These are phyloP conservation scores for Capillidium rhysosporum DNA, from an alignment of 371 early-diverging fungal genomes.

Conservation along the genomic window DNA sequence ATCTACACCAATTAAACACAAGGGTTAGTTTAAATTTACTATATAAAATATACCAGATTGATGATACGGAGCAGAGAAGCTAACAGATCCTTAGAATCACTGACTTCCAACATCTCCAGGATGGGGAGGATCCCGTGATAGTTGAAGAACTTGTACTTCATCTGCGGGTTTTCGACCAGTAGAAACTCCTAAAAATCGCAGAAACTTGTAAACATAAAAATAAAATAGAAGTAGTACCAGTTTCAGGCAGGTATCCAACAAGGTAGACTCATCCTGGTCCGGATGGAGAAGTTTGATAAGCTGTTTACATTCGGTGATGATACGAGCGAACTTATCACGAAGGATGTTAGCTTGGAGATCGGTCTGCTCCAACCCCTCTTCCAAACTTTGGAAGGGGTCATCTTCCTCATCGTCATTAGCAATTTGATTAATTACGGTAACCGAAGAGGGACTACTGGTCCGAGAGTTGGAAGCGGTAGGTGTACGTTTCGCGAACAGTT, in stretches of 20 bases:
- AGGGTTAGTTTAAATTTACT: not conserved
- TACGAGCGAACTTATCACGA: conserved; percentile 18
- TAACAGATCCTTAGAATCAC: conserved; percentile 11
- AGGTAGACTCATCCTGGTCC: conserved; percentile 11
- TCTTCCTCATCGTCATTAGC: conserved; percentile 16
- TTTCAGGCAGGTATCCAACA: conserved; percentile 14
- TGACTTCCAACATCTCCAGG: conserved; percentile 22
- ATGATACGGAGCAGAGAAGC: conserved; percentile 17
- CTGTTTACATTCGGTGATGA: conserved; percentile 13
- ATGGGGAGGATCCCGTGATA: conserved; percentile 27
- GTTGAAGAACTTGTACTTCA: conserved; percentile 19
- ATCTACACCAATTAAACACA: conserved; percentile 7
- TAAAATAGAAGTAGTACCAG: conserved; percentile 9
- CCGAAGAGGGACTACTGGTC: not conserved
- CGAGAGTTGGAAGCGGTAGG: too few relatives aligned
- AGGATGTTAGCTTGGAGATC: conserved; percentile 22
- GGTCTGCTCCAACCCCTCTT: conserved; percentile 20
- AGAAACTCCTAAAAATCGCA: conserved; percentile 11
- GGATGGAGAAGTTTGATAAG: conserved; percentile 15
- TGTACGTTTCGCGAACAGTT: not conserved
- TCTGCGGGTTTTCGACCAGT: conserved; percentile 19
- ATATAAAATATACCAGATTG: conserved; percentile 13
- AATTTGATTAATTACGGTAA: not conserved
- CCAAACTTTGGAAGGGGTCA: conserved; percentile 23
- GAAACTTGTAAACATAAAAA: not conserved